Conservation (phyloP, 1,284 basidiomycete species). For the Hemileccinum hortonii region DNA sequence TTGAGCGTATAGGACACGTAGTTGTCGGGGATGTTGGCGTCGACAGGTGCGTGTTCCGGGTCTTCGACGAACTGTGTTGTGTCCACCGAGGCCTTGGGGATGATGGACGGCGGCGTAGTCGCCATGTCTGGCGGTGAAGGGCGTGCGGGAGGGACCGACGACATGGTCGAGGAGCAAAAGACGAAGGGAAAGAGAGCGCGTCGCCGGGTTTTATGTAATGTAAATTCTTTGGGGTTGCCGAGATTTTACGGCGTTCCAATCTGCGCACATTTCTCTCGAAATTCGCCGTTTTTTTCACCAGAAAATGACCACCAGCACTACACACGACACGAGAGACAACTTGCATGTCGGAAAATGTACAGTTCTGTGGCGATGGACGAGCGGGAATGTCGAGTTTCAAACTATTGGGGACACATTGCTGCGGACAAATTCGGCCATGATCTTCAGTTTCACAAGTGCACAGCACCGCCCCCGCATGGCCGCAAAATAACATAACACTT, state of each 20-base stretch:
- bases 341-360: background rate
- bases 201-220: slow-evolving; percentile 25
- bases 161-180: slow-evolving; percentile 30
- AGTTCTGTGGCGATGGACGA: background rate
- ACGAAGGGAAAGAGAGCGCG: background rate
- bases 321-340: background rate
- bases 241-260: background rate
- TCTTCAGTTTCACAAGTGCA: too few relatives aligned
- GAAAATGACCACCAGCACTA: background rate
- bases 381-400: too few relatives aligned
- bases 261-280: background rate
- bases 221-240: slow-evolving; percentile 39
- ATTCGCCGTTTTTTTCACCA: background rate
- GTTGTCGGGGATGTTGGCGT: slow-evolving; percentile 81
- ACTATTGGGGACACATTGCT: slow-evolving; percentile 19
- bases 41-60: slow-evolving; percentile 48
- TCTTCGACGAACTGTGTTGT: slow-evolving; percentile 27
- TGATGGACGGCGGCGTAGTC: slow-evolving; percentile 27
- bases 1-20: slow-evolving; percentile 85
- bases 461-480: too few relatives aligned
- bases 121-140: slow-evolving; percentile 28
- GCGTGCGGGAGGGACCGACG: slow-evolving; percentile 24
- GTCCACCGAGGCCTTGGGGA: slow-evolving; percentile 13
- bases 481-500: background rate
- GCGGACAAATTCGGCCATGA: too few relatives aligned